Evolutionary conservation across 2,329 filamentous ascomycete genomes (phyloP).

Genomic region (Tolypocladium paradoxum): DNA sequence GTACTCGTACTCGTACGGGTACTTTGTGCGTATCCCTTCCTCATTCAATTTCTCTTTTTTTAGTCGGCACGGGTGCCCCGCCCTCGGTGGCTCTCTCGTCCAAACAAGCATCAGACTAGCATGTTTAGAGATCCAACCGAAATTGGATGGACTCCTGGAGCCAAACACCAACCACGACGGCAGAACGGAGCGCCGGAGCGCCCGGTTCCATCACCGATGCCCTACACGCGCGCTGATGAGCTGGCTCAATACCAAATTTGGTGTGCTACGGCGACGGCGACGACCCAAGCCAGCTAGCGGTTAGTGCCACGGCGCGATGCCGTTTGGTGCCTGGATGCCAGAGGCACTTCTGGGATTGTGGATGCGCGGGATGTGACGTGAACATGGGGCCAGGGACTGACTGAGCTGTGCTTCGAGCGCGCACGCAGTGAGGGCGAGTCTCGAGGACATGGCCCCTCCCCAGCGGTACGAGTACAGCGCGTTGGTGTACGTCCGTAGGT

Average conservation of each 20-base stretch:
- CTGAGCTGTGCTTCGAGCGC: not conserved
- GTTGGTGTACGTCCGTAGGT: not conserved
- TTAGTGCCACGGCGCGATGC: not conserved
- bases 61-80: no score
- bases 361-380: not conserved
- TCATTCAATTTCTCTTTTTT: not conserved
- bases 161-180: not conserved
- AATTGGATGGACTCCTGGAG: slow-evolving; percentile 1
- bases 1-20: not conserved
- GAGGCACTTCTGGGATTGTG: not conserved
- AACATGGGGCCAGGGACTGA: not conserved
- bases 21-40: not conserved
- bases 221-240: not conserved
- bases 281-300: not conserved
- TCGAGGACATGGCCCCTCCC: not conserved
- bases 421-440: not conserved
- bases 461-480: not conserved
- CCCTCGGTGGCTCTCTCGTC: not conserved
- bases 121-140: slow-evolving; percentile 1
- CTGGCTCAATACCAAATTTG: not conserved
- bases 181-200: not conserved
- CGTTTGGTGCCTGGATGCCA: not conserved
- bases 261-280: not conserved
- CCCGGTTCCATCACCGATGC: not conserved
- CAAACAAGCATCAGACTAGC: not conserved